Percentiles rank a stretch among this genome's conserved stretches.
Evolutionary conservation across 1,139 yeast genomes (phyloP).

Genomic region (Candida pseudoviswanathii): DNA sequence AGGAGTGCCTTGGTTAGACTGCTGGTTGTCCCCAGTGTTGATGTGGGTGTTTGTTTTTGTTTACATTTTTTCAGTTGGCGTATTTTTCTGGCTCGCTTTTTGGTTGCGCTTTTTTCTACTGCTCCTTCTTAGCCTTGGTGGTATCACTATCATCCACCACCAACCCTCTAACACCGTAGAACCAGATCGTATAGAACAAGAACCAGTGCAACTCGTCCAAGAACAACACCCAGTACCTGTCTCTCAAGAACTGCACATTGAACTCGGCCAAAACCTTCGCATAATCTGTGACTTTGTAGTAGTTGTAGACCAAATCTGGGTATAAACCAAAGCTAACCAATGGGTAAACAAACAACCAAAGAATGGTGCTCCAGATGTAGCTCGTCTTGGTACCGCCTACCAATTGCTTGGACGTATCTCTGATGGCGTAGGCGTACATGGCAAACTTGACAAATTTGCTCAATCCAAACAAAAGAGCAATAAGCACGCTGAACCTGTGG

Average conservation of each 20-base stretch:
- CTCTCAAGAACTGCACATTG: slow-evolving; percentile 2
- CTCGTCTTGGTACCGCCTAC: slow-evolving; percentile 1
- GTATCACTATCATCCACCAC: not conserved
- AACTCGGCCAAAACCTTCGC: slow-evolving; percentile 5
- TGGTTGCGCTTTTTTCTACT: not conserved
- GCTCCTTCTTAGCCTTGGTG: not conserved
- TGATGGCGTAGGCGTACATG: slow-evolving; percentile 6
- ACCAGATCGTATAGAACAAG: slow-evolving; percentile 13
- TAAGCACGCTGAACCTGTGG: slow-evolving; percentile 2
- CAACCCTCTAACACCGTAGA: slow-evolving; percentile 7
- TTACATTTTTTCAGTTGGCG: not conserved
- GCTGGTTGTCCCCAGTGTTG: not conserved
- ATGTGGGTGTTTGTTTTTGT: not conserved
- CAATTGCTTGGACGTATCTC: slow-evolving; percentile 7
- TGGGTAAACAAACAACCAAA: slow-evolving; percentile 14
- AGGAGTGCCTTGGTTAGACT: not conserved
- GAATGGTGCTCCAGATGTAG: slow-evolving; percentile 4
- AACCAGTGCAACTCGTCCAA: slow-evolving; percentile 16
- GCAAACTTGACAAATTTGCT: slow-evolving; percentile 10
- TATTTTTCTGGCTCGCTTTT: too few species aligned
- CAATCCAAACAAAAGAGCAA: slow-evolving; percentile 10
- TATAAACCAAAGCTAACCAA: slow-evolving; percentile 11
- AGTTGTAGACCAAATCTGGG: slow-evolving; percentile 9
- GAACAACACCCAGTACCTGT: slow-evolving; percentile 6
- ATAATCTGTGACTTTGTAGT: slow-evolving; percentile 8